Evolutionary conservation across 179 eudicot genomes (phyloP).

Genomic region (Amaranthus tricolor): DNA sequence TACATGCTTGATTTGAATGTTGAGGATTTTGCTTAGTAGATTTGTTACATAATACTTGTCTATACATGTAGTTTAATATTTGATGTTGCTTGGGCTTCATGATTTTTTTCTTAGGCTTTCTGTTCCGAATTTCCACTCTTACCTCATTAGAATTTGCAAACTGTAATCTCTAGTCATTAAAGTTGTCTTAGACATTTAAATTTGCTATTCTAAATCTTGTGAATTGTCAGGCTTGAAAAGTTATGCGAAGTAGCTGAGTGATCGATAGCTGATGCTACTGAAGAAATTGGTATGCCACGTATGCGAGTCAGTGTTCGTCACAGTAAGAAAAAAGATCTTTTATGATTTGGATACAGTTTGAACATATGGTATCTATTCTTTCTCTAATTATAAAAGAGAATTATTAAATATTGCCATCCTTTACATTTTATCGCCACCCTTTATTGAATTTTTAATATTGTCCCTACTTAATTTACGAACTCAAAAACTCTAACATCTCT

Average conservation of each 20-base stretch:
- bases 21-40: not conserved
- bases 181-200: slow-evolving; percentile 25
- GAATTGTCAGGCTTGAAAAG: slow-evolving; percentile 76
- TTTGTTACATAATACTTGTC: not conserved
- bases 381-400: too few relatives aligned
- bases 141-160: not conserved
- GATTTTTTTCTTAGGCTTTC: not conserved
- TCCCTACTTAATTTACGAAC: too few relatives aligned
- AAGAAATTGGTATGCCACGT: slow-evolving; percentile 61
- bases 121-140: not conserved
- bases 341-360: not conserved
- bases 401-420: too few relatives aligned
- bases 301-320: slow-evolving; percentile 84
- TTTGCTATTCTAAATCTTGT: slow-evolving; percentile 60
- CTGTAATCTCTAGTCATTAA: not conserved
- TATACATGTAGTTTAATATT: not conserved
- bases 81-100: slow-evolving; percentile 6
- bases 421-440: too few relatives aligned
- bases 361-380: too few relatives aligned
- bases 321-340: slow-evolving; percentile 42
- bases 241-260: slow-evolving; percentile 49
- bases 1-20: not conserved
- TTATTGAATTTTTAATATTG: too few relatives aligned
- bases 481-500: too few relatives aligned
- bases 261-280: slow-evolving; percentile 80